Conservation (phyloP, 108 stramenopile genomes). For the Pseudonitzschia multiseries region DNA sequence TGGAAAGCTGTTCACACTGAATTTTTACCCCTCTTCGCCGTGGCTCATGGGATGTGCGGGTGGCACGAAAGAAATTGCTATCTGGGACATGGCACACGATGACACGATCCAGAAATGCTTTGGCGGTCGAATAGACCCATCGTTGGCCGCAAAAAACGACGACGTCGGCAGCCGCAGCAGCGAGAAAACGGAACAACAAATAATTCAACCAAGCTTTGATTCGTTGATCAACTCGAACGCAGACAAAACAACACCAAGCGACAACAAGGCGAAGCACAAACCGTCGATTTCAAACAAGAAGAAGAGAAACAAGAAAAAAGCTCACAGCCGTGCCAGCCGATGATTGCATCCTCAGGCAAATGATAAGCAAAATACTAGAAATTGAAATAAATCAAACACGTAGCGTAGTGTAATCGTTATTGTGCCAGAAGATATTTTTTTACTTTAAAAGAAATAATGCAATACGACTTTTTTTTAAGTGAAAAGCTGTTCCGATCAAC, state of each 20-base stretch:
- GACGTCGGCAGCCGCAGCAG: too few relatives aligned
- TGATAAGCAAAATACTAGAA: too few relatives aligned
- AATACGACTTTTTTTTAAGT: too few relatives aligned
- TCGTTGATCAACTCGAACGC: constrained; percentile 52
- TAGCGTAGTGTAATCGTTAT: too few relatives aligned
- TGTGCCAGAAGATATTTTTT: too few relatives aligned
- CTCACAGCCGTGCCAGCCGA: constrained; percentile 38
- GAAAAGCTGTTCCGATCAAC: too few relatives aligned
- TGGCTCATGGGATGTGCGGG: constrained; percentile 92
- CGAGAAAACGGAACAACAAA: constrained; percentile 11
- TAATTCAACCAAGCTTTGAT: constrained; percentile 59
- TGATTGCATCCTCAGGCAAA: not conserved
- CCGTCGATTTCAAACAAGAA: constrained; percentile 41
- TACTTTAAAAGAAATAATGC: too few relatives aligned
- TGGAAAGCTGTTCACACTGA: constrained; percentile 85
- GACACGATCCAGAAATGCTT: constrained; percentile 73
- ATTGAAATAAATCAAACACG: too few relatives aligned
- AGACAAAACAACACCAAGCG: constrained; percentile 6
- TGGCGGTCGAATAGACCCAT: constrained; percentile 42
- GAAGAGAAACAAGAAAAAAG: constrained; percentile 79
- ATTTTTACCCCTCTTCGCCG: constrained; percentile 84
- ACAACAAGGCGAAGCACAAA: constrained; percentile 36
- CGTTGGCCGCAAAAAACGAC: not conserved
- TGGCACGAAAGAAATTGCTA: constrained; percentile 82
- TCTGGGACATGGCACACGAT: constrained; percentile 91